Conservation (phyloP, 371 early-diverging fungal species). For the Mortierella sp. region DNA sequence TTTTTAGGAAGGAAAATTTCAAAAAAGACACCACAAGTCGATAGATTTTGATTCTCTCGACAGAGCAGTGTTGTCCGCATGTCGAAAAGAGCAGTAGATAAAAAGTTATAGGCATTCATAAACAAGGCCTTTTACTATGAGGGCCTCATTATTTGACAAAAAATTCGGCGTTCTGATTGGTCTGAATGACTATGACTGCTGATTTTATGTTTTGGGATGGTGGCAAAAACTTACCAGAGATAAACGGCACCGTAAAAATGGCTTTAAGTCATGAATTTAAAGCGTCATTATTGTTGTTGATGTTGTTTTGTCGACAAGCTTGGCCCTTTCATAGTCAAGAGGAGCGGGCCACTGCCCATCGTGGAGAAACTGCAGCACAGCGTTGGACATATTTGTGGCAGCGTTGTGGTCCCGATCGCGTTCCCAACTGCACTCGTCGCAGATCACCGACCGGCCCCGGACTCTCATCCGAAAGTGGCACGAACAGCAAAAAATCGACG, state of each 20-base stretch:
- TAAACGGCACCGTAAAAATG: constrained; percentile 14
- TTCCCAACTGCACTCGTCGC: constrained; percentile 17
- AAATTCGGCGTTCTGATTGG: constrained; percentile 17
- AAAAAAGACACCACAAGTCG: constrained; percentile 7
- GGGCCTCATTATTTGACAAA: constrained; percentile 18
- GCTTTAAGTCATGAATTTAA: constrained; percentile 25
- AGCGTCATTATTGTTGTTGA: constrained; percentile 21
- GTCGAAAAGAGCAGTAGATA: constrained; percentile 12
- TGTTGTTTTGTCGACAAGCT: constrained; percentile 21
- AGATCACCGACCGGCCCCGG: constrained; percentile 24
- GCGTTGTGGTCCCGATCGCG: constrained; percentile 28
- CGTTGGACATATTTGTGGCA: constrained; percentile 23
- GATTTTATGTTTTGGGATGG: constrained; percentile 1
- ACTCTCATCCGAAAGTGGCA: constrained; percentile 18
- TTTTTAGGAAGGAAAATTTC: constrained; percentile 4
- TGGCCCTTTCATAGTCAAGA: constrained; percentile 21
- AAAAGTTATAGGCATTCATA: constrained; percentile 3
- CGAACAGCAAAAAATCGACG: constrained; percentile 23
- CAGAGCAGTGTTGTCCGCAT: constrained; percentile 22
- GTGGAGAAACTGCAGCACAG: constrained; percentile 17
- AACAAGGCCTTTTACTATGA: too few relatives aligned
- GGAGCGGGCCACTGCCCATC: constrained; percentile 25
- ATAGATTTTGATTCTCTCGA: constrained; percentile 24
- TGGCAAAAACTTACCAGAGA: constrained; percentile 10
- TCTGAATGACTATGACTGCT: constrained; percentile 4